Base-by-base conservation (phyloP, 306 rosid species). In the Prinsepia uniflora region DNA sequence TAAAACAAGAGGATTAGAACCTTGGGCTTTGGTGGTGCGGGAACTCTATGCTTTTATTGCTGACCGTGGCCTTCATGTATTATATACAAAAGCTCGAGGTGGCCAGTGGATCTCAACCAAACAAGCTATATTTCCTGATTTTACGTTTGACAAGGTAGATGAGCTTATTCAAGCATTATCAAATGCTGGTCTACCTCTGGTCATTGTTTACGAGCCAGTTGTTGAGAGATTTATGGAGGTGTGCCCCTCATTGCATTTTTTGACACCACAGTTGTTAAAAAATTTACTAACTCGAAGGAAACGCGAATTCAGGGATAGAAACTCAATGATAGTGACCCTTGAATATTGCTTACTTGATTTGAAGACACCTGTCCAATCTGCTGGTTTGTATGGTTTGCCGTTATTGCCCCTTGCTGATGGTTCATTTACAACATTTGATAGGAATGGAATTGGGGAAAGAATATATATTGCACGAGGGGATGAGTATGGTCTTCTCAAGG, bases 261-360 rank as follows among this genome's bases (percentile, higher is more conserved):
- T 93, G 81, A 85, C 90, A 7, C 96, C 98, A 22, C 86, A 88
- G 79, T 86, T 93, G 71, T 81, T 93, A 75, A 87, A 96, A 80
- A 85, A 86, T 53, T 76, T 88, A 85, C 75, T 93, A 63, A 86
- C 88, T 81, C 86, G 85, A 79, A 90, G 91, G 85, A 91, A 87
- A 80, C 97, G 98, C 11, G 90, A 83, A 68, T 90, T 93, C 76
- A 88, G 73, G 88, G 90, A 88, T 82, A 76, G 96, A 82, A 86
- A 74, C 81, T 87, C 96, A 75, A 84, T 85, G 83, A 83, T 90
- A 76, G 75, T 90, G 84, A 73, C 90, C 11, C 98, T 93, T 80
- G 97, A 93, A 79, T 93, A 93, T 84, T 93, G 98, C 83, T 87
- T 93, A 65, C 82, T 90, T 66, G 98, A 90, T 84, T 88, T 93